Percentiles rank a stretch among this genome's conserved stretches.
Conservation (phyloP, 2,329 filamentous ascomycete genomes). For the Didymella pinodella region DNA sequence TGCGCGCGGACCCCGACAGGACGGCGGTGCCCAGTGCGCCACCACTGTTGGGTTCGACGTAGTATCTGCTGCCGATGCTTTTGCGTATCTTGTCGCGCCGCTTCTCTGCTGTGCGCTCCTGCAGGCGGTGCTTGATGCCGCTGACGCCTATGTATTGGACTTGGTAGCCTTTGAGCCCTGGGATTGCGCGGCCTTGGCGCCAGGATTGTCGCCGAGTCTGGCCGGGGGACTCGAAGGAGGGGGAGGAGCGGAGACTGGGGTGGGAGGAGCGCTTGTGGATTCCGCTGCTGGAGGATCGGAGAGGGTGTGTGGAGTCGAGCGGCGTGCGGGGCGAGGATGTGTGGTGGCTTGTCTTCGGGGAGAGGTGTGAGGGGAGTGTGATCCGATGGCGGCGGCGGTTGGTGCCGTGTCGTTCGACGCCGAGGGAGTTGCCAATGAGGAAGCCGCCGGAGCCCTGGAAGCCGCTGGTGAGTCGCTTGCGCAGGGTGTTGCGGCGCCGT, state of each 20-base stretch:
- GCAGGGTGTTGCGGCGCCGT: slow-evolving; percentile 33
- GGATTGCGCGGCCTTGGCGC: slow-evolving; percentile 47
- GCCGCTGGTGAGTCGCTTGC: slow-evolving; percentile 46
- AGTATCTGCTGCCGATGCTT: slow-evolving; percentile 60
- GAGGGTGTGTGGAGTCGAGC: slow-evolving; percentile 36
- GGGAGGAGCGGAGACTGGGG: slow-evolving; percentile 30
- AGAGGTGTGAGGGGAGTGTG: slow-evolving; percentile 33
- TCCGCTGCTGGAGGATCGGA: slow-evolving; percentile 25
- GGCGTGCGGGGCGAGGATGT: slow-evolving; percentile 36
- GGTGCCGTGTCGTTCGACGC: slow-evolving; percentile 58
- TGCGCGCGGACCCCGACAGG: not conserved
- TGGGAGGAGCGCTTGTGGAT: slow-evolving; percentile 37
- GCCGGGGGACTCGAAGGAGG: slow-evolving; percentile 23
- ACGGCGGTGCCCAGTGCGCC: slow-evolving; percentile 2
- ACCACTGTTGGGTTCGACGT: slow-evolving; percentile 34
- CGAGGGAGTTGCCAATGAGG: slow-evolving; percentile 64
- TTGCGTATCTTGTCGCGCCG: slow-evolving; percentile 62
- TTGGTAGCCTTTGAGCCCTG: slow-evolving; percentile 55
- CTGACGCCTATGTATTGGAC: slow-evolving; percentile 61
- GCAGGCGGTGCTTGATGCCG: slow-evolving; percentile 58
- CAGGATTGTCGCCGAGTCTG: slow-evolving; percentile 31
- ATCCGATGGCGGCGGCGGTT: slow-evolving; percentile 43
- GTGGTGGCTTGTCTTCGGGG: slow-evolving; percentile 22
- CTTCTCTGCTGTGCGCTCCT: slow-evolving; percentile 59
- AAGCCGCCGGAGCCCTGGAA: slow-evolving; percentile 56